A percentile compares a stretch with the other conserved stretches of the same genome.
Conservation (phyloP, 768 basidiomycete species). For the Macrocybe gigantea region DNA sequence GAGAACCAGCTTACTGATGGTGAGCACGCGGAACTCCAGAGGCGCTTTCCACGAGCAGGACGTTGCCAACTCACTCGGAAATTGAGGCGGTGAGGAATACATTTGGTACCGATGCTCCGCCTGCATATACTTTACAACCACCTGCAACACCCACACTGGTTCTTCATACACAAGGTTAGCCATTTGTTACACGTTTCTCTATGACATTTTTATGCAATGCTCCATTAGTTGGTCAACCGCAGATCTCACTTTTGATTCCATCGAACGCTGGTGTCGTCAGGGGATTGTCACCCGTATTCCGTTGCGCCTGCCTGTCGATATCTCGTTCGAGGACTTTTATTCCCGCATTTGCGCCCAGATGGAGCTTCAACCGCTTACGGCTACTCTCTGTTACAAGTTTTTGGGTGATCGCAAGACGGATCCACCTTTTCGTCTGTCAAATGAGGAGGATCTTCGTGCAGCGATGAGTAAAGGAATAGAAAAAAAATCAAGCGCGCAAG, state of each 20-base stretch:
- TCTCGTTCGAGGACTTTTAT: slow-evolving; percentile 2
- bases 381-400: slow-evolving; percentile 4
- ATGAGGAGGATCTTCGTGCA: slow-evolving; percentile 3
- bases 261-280: too few species aligned
- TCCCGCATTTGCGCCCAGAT: slow-evolving; percentile 3
- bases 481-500: slow-evolving; percentile 3
- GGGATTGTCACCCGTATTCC: neutral
- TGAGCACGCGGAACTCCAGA: neutral
- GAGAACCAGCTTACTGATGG: neutral
- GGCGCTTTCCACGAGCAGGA: slow-evolving; percentile 4
- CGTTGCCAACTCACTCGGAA: slow-evolving; percentile 1
- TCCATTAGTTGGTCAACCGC: too few species aligned
- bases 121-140: neutral
- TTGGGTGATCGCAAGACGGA: slow-evolving; percentile 2
- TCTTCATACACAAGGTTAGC: neutral
- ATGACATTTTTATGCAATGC: neutral
- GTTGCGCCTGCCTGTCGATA: neutral
- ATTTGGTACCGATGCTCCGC: neutral
- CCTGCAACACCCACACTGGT: too few species aligned
- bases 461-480: slow-evolving; percentile 2
- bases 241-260: too few species aligned
- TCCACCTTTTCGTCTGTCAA: slow-evolving; percentile 2
- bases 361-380: slow-evolving; percentile 2
- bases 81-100: neutral
- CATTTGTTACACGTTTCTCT: neutral